Base-by-base conservation (phyloP, 805 yeast genomes). In the Candida parachauliodes region DNA sequence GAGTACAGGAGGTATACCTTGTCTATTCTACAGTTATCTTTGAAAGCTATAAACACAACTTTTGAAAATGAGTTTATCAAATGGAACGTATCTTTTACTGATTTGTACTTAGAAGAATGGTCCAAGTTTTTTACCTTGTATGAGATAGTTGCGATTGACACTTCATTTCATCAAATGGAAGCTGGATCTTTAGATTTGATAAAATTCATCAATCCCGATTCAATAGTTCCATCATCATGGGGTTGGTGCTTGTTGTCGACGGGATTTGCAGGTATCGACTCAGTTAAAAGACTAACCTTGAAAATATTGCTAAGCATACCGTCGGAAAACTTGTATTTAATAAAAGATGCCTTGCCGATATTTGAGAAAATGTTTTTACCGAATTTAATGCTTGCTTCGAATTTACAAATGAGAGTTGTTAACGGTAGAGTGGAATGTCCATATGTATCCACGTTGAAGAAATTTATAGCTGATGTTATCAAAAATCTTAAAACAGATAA, bases 141-240 rank as follows among this genome's bases (percentile, higher is more conserved):
- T 49, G 96, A 88, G 51, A 83, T 88, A 32, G 61, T 86, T 19
- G 93, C 88, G 1, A 72, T 88, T 27, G 96, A 88, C 54, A 79
- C 96, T 0, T 84, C 96, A 0, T 60, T 86, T 49, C 88, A 89
- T 49, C 96, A 89, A 57, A 79, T 89, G 0, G 80, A 81, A 47
- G 95, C 87, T 9, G 91, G 93, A 0, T 59, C 73, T 1, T 60
- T 61, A 6, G 95, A 86, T 48, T 74, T 88, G 30, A 54, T 77
- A 1, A 61, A 60, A 1, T 55, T 85, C 10, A 65, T 86, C 17
- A 59, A 70, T 0, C 70, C 74, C 2, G 44, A 56, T 1, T 75
- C 85, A 0, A 47, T 60, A 17, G 72, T 88, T 36, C 79, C 81
- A 24, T 69, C 81, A 1, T 68, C 81, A 0, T 88, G 95, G 89